phyloP scores from a whole-genome alignment of 164 flowering plant species.

The Sedum album region DNA sequence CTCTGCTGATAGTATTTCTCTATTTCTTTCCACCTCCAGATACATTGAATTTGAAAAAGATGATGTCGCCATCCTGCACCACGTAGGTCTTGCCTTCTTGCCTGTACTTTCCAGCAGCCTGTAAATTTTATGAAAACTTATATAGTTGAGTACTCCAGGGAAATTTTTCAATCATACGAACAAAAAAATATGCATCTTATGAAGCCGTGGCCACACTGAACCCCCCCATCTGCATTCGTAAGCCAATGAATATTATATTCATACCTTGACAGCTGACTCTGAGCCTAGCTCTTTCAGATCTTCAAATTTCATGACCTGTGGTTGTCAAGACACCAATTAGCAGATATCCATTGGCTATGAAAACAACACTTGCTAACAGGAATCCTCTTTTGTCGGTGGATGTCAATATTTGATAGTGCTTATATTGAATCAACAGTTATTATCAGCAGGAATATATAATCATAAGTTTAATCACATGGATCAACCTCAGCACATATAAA shows the following conservation, averaged over 20 bases:
- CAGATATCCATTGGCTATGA: neutral
- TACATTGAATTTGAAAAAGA: constrained; percentile 96
- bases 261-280: constrained; percentile 95
- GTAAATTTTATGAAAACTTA: constrained; percentile 7
- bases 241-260: neutral
- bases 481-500: constrained; percentile 95
- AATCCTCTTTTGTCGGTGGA: too few relatives aligned
- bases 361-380: neutral
- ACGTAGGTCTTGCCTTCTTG: constrained; percentile 96
- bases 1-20: neutral
- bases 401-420: too few relatives aligned
- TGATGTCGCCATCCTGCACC: constrained; percentile 91
- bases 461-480: constrained; percentile 7
- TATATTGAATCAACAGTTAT: too few relatives aligned
- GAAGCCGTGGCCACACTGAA: neutral
- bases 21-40: constrained; percentile 95
- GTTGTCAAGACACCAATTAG: constrained; percentile 11
- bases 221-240: neutral
- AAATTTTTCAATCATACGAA: neutral
- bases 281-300: constrained; percentile 87
- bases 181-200: neutral
- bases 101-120: constrained; percentile 92
- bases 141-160: neutral
- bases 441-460: neutral
- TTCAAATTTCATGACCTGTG: constrained; percentile 96